phyloP scores from a whole-genome alignment of 2,329 filamentous ascomycete genomes.

The Fusarium cicatricum region DNA sequence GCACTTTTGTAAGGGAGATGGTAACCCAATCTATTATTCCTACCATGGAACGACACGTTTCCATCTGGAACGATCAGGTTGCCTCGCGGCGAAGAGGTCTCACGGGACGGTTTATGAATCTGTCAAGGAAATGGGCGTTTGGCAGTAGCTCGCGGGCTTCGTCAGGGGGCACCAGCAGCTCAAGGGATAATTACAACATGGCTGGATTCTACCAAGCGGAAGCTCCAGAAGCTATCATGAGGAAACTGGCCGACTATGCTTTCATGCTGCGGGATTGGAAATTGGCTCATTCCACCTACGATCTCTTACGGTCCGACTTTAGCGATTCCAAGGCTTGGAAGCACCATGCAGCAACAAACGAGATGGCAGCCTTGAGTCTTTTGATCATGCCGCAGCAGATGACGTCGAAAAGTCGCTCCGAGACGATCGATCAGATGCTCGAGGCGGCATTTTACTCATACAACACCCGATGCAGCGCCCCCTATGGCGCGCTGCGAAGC shows the following conservation, averaged over 20 bases:
- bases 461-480: conserved; percentile 79
- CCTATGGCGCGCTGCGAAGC: conserved; percentile 82
- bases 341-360: conserved; percentile 90
- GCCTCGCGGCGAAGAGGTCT: conserved; percentile 89
- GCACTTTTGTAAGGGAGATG: conserved; percentile 91
- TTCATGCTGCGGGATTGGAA: conserved; percentile 99
- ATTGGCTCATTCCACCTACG: conserved; percentile 89
- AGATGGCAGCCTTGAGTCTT: conserved; percentile 90
- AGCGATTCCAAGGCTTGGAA: conserved; percentile 97
- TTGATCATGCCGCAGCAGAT: conserved; percentile 78
- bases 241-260: conserved; percentile 91
- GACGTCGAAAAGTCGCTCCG: conserved; percentile 78
- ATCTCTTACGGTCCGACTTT: conserved; percentile 87
- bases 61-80: conserved; percentile 96
- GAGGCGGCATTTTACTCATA: conserved; percentile 95
- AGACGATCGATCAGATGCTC: conserved; percentile 85
- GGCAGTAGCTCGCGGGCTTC: conserved; percentile 71
- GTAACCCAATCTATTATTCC: conserved; percentile 94
- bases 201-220: conserved; percentile 86
- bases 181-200: conserved; percentile 78
- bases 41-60: conserved; percentile 92
- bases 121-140: conserved; percentile 92
- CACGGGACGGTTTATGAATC: conserved; percentile 90
- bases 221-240: conserved; percentile 86
- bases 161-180: conserved; percentile 59